phyloP scores from a whole-genome alignment of 1,284 basidiomycete genomes.

The Moesziomyces globuligerus region DNA sequence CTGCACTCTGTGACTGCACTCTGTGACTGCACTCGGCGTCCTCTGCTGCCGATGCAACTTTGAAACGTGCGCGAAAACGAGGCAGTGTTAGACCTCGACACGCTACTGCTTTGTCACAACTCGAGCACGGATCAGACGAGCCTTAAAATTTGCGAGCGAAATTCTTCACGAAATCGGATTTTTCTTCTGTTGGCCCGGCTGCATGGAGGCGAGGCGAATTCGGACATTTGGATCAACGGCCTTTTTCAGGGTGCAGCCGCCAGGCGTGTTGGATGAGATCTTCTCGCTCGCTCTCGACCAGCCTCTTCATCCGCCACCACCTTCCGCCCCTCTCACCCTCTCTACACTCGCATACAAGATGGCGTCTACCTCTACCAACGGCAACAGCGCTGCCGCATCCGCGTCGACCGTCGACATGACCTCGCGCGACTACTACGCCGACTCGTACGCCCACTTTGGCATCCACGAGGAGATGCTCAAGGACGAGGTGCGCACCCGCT shows the following conservation, averaged over 20 bases:
- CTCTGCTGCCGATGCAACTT: too few relatives aligned
- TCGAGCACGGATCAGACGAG: too few relatives aligned
- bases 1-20: too few relatives aligned
- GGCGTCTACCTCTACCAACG: conserved; percentile 51
- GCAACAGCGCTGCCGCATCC: conserved; percentile 29
- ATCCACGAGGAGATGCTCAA: conserved; percentile 89
- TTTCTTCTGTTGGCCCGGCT: conserved; percentile 1
- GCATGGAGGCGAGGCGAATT: background rate
- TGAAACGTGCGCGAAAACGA: conserved; percentile 28
- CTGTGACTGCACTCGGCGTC: too few relatives aligned
- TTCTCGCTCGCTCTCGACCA: background rate
- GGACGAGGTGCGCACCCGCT: conserved; percentile 92
- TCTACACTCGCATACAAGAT: conserved; percentile 22
- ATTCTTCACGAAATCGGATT: conserved; percentile 4
- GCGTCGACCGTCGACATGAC: conserved; percentile 57
- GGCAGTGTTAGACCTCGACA: too few relatives aligned
- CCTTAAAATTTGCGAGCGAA: conserved; percentile 2
- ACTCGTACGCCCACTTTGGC: conserved; percentile 67
- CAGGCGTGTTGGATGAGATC: too few relatives aligned
- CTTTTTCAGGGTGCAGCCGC: background rate
- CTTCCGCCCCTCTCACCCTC: background rate
- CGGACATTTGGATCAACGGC: background rate
- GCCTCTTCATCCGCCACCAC: background rate
- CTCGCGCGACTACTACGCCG: conserved; percentile 65
- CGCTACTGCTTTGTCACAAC: too few relatives aligned